Conservation (phyloP, 306 rosid genomes). For the Citrullus colocynthis region DNA sequence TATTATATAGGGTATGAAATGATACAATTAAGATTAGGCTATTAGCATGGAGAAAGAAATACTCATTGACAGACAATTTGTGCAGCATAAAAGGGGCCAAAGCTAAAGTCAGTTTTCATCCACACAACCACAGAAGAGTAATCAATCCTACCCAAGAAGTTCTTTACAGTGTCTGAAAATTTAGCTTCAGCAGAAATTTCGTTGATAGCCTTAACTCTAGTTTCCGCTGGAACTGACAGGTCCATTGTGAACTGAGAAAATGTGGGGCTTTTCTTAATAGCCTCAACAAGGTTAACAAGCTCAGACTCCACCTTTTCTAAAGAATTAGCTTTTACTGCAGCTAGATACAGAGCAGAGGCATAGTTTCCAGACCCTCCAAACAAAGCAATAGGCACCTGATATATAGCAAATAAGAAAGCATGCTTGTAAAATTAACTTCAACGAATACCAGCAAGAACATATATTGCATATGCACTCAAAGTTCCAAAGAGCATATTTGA, state of each 20-base stretch:
- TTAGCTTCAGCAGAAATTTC: slow-evolving; percentile 50
- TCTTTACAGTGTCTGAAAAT: slow-evolving; percentile 58
- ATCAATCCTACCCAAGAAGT: slow-evolving; percentile 54
- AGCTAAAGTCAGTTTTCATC: not conserved
- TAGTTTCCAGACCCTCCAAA: slow-evolving; percentile 92
- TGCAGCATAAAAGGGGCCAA: not conserved
- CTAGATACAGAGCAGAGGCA: slow-evolving; percentile 78
- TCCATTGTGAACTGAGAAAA: slow-evolving; percentile 58
- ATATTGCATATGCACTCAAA: not conserved
- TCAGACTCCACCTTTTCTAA: slow-evolving; percentile 75
- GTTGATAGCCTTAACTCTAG: slow-evolving; percentile 42
- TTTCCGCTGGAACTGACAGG: slow-evolving; percentile 35
- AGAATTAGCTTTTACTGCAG: slow-evolving; percentile 52
- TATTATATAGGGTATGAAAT: not conserved
- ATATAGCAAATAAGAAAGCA: not conserved
- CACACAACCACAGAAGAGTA: not conserved
- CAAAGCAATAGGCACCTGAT: slow-evolving; percentile 72
- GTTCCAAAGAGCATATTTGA: not conserved
- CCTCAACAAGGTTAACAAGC: slow-evolving; percentile 43
- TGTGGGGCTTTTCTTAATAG: slow-evolving; percentile 39
- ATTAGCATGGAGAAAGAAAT: not conserved
- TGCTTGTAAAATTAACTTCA: not conserved
- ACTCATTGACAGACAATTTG: not conserved
- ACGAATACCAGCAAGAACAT: not conserved
- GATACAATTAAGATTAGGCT: not conserved